These are phyloP conservation scores for Ogataea nitratoaversa DNA, from an alignment of 805 yeast species.

Conservation along the genomic window DNA sequence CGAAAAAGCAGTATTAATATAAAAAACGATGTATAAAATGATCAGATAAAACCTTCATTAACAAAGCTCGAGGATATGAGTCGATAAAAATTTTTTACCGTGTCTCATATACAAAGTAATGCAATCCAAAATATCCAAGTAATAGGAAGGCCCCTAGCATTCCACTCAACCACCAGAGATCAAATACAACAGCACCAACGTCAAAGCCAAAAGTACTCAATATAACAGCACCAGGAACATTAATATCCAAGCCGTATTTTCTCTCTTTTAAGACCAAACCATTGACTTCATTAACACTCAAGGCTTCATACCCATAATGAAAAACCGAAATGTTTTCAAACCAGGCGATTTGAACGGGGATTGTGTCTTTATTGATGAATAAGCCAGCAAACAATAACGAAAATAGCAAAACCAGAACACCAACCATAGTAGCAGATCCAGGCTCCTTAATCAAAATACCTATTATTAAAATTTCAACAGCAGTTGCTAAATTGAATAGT, in stretches of 20 bases:
- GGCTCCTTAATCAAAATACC: conserved; percentile 87
- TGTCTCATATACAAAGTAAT: conserved; percentile 69
- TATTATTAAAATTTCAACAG: conserved; percentile 78
- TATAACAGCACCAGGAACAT: conserved; percentile 97
- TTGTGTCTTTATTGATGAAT: conserved; percentile 75
- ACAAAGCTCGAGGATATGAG: too few species aligned
- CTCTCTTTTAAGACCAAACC: conserved; percentile 78
- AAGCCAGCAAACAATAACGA: conserved; percentile 91
- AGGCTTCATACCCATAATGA: conserved; percentile 94
- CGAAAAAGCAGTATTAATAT: too few species aligned
- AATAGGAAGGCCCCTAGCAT: conserved; percentile 57
- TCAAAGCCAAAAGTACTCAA: conserved; percentile 92
- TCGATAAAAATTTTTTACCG: conserved; percentile 41
- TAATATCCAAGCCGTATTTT: conserved; percentile 89
- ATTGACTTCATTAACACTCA: conserved; percentile 88
- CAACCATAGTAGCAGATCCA: conserved; percentile 86
- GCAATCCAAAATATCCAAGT: conserved; percentile 72
- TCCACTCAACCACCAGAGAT: conserved; percentile 53
- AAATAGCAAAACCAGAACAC: conserved; percentile 77
- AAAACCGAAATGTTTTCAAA: conserved; percentile 83
- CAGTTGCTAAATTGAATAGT: conserved; percentile 80
- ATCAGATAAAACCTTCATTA: too few species aligned
- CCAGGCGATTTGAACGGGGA: conserved; percentile 51
- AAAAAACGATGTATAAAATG: too few species aligned
- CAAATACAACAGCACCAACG: conserved; percentile 69